Conservation (phyloP, 2,329 filamentous ascomycete species). For the Didymosphaeria variabile region DNA sequence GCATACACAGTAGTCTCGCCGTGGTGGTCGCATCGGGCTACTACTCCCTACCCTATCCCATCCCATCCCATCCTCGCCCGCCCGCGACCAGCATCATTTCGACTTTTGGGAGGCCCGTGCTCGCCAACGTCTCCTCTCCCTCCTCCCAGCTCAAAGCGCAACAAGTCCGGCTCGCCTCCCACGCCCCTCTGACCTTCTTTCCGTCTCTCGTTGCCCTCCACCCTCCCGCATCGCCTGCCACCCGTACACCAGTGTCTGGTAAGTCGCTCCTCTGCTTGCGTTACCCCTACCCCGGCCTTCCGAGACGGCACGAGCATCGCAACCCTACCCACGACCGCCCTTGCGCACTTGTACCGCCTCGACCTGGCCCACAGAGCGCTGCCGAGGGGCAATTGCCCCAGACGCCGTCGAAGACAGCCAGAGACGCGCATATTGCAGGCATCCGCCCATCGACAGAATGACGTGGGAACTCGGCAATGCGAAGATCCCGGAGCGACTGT, state of each 20-base stretch:
- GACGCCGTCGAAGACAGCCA: neutral
- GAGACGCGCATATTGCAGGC: neutral
- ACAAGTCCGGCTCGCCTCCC: neutral
- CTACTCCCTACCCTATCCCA: neutral
- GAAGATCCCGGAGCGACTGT: neutral
- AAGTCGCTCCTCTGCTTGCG: conserved; percentile 22
- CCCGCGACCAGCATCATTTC: conserved; percentile 5
- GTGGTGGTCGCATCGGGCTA: neutral
- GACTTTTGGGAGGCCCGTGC: conserved; percentile 13
- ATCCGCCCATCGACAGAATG: conserved; percentile 5
- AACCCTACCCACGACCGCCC: conserved; percentile 4
- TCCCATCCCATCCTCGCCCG: conserved; percentile 1
- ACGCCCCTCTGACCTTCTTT: neutral
- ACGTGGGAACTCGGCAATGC: conserved; percentile 5
- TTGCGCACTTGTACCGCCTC: neutral
- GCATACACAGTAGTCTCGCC: no score
- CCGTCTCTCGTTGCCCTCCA: conserved; percentile 17
- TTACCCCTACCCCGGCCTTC: conserved; percentile 18
- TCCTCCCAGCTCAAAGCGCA: neutral
- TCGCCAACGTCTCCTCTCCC: conserved; percentile 8
- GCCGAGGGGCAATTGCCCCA: conserved; percentile 6
- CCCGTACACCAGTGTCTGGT: conserved; percentile 21
- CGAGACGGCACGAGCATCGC: conserved; percentile 12
- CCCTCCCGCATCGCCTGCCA: conserved; percentile 23
- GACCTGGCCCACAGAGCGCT: neutral